Evolutionary conservation across 345 rosid genomes (phyloP), one percentile per base, ranked within the genome.

Genomic region (Arabis alpina): DNA sequence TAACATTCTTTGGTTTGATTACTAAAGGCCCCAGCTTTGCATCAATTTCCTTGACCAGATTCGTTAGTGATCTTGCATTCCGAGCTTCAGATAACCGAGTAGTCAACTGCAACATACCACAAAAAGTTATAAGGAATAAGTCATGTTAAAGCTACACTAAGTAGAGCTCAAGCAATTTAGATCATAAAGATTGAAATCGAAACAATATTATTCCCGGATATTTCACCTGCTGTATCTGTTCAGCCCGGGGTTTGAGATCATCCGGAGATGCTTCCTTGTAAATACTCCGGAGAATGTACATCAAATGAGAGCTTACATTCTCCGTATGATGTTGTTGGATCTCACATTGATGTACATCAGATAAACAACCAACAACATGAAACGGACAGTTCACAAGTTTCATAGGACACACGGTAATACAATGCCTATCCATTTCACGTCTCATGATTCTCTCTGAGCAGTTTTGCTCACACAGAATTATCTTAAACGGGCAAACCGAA

Each of bases 371-470:
- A 53, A 85, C 83, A 11, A 81, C 69, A 71, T 76, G 89, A 76
- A 94, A 91, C 42, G 94, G 88, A 76, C 99, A 94, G 58, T 82
- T 89, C 30, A 82, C 87, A 59, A 80, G 88, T 85, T 89, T 94
- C 97, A 91, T 88, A 7, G 85, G 86, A 74, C 97, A 93, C 10
- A 81, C 79, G 3, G 97, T 94, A 27, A 94, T 88, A 76, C 99
- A 91, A 73, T 91, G 99, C 68, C 89, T 73, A 72, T 91, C 97
- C 99, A 91, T 91, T 15, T 83, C 93, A 0, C 87, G 93, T 70
- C 97, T 83, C 95, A 89, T 83, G 58, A 91, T 76, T 64, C 61
- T 57, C 23, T 77, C 83, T 2, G 85, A 72, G 73, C 99, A 91
- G 36, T 80, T 81, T 61, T 91, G 99, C 70, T 91, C 99, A 11